Evolutionary conservation across 176 grass and related monocot species (phyloP).

Genomic region (Aegilops umbellulata): DNA sequence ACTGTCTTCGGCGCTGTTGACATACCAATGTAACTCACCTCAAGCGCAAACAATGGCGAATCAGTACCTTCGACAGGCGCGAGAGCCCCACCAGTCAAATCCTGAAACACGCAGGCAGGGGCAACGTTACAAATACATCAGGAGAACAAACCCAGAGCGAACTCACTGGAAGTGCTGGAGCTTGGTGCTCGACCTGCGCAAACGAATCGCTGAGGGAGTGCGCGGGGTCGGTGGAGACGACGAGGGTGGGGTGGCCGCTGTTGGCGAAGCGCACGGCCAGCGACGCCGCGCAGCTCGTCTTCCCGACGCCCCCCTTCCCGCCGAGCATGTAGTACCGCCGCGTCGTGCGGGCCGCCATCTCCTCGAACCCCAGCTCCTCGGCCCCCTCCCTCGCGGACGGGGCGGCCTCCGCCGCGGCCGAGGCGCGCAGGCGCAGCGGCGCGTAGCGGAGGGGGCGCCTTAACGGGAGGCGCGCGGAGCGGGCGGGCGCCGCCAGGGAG

Average conservation of each 20-base stretch:
- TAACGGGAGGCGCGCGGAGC: background rate
- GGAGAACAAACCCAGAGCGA: background rate
- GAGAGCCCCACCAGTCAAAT: conserved; percentile 80
- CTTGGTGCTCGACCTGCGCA: conserved; percentile 36
- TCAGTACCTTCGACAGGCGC: conserved; percentile 73
- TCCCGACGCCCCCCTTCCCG: conserved; percentile 85
- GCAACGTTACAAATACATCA: background rate
- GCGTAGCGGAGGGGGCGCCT: background rate
- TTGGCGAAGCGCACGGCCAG: conserved; percentile 93
- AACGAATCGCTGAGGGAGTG: conserved; percentile 94
- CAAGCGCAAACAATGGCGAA: conserved; percentile 74
- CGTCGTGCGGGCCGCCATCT: conserved; percentile 64
- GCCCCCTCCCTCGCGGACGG: conserved; percentile 40
- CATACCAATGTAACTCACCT: conserved; percentile 50
- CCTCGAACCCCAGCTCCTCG: conserved; percentile 52
- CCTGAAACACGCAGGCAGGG: conserved; percentile 33
- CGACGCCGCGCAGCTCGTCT: conserved; percentile 86
- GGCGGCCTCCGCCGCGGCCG: conserved; percentile 24
- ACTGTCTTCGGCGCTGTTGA: background rate
- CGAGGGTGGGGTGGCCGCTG: conserved; percentile 76
- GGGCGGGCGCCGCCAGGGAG: background rate
- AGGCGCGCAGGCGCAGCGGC: conserved; percentile 19
- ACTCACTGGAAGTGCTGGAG: background rate
- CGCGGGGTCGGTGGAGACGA: conserved; percentile 86
- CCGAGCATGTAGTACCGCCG: conserved; percentile 87